Evolutionary conservation across 2,329 filamentous ascomycete species (phyloP), one percentile per base, ranked within the genome.

Genomic region (Aspergillus tanneri): DNA sequence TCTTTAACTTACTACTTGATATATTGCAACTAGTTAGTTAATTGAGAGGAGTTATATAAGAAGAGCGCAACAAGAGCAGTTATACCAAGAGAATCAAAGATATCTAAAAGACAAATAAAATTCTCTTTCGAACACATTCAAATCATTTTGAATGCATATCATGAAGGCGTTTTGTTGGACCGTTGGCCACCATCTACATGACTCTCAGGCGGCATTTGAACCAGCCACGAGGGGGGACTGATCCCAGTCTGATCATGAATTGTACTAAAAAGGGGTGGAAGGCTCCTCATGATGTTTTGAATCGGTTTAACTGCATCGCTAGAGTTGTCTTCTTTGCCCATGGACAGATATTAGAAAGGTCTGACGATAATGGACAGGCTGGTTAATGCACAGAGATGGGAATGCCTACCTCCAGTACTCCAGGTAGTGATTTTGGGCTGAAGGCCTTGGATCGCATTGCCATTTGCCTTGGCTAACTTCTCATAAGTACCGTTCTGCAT

Each of bases 181-280:
- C 14, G 21, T 19, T 18, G 5, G 5, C 9, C 18, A 37, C n/a
- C 30, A 10, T 43, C 6, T 6, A 34, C 14, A 18, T 25, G 28
- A 18, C 30, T 32, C 9, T 43, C 36, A 18, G 39, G 41, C 6
- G 77, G 77, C 76, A 82, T 78, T 58, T 79, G 73, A 47, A 76
- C 76, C 58, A 82, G 55, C 90, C 90, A 95, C 60, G 81, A 81
- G 1, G 90, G 90, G 5, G 91, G 82, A 1, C 80, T 78, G 61
- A 95, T 90, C 0, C 89, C 89, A 0, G 89, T 95, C 75, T 95
- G 90, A 51, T 95, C 89, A 59, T 93, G 86, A 62, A 95, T 92
- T 0, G 90, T 95, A 8, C 80, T 84, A 73, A 95, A 84, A 16
- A 95, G 77, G 4, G 90, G 90, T 27, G 90, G 90, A 52, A 95